Evolutionary conservation across 225 moss, liverwort and hornwort genomes (phyloP), one percentile per base, ranked within the genome.

Genomic region (Bryoerythrophyllum caledonicum): DNA sequence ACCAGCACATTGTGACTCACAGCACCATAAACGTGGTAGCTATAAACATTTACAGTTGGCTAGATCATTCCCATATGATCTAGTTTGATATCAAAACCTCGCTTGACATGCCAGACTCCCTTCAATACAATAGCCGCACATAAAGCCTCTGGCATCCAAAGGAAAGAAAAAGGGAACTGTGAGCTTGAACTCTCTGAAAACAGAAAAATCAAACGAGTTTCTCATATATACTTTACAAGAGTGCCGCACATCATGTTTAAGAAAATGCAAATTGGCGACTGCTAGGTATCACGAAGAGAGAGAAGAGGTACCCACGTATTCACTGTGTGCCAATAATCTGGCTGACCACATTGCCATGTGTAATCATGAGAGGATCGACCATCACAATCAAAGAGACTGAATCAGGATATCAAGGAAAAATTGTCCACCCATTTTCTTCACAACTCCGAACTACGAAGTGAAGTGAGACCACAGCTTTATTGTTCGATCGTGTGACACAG

Each of bases 401-500:
- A 74, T 38, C 48, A 70, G 48, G 23, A 77, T 61, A 70, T 65
- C 53, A 40, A 63, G 63, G 32, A 41, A 41, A 34, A 51, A 30
- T 23, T 64, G 20, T 64, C 68, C 59, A 64, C 10, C 30, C 59
- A 60, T 63, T 71, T 52, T 43, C 68, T 51, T 67, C 75, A 70
- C 51, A 25, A 65, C 25, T 55, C 62, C 71, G 37, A 62, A 69
- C 70, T 81, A 81, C 10, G 76, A 71, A 67, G 76, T 80, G 72
- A 68, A 83, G 63, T 88, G 90, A 66, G 96, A 90, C 97, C 97
- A 97, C 38, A 99, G 78, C 68, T 94, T 99, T 62, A 99, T 91
- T 38, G 94, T 93, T 78, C 91, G 93, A 71, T 99, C 97, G 73
- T 93, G 94, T 21, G 97, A 94, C 26, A 93, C 97, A 61, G 91